Conservation (phyloP, 352 stramenopile species). For the Aphanomyces invadans region DNA sequence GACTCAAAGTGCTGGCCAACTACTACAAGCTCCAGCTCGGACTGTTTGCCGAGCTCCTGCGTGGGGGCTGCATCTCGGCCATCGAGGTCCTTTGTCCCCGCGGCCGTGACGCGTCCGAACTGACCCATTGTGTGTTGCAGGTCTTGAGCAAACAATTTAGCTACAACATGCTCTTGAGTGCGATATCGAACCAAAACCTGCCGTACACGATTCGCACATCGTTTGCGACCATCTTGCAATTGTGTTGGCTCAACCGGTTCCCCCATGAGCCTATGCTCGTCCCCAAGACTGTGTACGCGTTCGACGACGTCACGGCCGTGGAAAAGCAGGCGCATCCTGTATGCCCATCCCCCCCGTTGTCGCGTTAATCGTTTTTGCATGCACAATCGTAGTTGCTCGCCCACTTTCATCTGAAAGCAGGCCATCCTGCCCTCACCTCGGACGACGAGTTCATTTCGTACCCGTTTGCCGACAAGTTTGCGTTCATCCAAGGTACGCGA, state of each 20-base stretch:
- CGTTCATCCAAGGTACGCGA: conserved; percentile 22
- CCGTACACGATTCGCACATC: conserved; percentile 22
- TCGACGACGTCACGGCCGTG: conserved; percentile 18
- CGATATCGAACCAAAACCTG: conserved; percentile 15
- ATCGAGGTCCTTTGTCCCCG: not conserved
- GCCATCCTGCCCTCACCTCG: conserved; percentile 17
- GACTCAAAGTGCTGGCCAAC: conserved; percentile 17
- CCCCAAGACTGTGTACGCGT: conserved; percentile 15
- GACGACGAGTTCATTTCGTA: conserved; percentile 25
- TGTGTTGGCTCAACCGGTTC: conserved; percentile 22
- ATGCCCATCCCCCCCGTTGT: not conserved
- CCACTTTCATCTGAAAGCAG: conserved; percentile 20
- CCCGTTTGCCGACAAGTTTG: conserved; percentile 25
- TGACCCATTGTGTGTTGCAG: not conserved
- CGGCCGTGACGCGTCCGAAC: not conserved
- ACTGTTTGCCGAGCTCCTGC: conserved; percentile 21
- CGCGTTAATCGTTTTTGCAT: too few relatives aligned
- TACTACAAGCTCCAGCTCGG: conserved; percentile 23
- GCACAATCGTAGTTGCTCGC: conserved; percentile 4
- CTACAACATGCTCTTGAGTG: conserved; percentile 25
- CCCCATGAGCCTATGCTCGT: conserved; percentile 21
- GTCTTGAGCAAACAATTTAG: conserved; percentile 20
- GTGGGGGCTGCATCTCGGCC: conserved; percentile 14
- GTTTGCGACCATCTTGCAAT: conserved; percentile 19
- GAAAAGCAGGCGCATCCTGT: conserved; percentile 10